Evolutionary conservation across 2,329 filamentous ascomycete species (phyloP), one percentile per base, ranked within the genome.

Genomic region (Paraphaeosphaeria minitans): DNA sequence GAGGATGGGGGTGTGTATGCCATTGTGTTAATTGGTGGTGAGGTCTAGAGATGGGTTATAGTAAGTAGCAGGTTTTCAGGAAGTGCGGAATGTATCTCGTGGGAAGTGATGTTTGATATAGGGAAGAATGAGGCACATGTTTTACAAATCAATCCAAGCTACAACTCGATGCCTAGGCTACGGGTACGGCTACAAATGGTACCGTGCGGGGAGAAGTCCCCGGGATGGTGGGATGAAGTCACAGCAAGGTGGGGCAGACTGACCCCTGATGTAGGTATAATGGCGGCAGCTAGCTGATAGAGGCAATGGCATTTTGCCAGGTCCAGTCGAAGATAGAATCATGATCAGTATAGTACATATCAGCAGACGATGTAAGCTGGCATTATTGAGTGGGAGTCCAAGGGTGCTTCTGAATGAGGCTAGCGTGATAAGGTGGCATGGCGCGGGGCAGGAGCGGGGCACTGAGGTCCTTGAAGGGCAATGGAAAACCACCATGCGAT

Each of bases 1-100:
- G 67, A 68, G 53, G 46, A 62, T 37, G 73, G 73, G 10, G 65
- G 69, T 56, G 71, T 69, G 67, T 75, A 75, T 10, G 71, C 60
- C 72, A 75, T 75, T 51, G n/a, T 63, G 57, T 39, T n/a, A 16
- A 1, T 19, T 39, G 8, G 35, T 16, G 41, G 22, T 21, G 41
- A 22, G 10, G 10, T 12, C 4, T 5, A 8, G 29, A 8, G 10
- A 31, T 12, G 29, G n/a, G n/a, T n/a, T n/a, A n/a, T n/a, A n/a
- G n/a, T n/a, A n/a, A n/a, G n/a, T n/a, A n/a, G n/a, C n/a, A n/a
- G n/a, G n/a, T 9, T 2, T 31, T 31, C 29, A 10, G 29, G 10
- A 31, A 10, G 29, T 12, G 4, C 29, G 29, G 29, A 31, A 31
- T 2, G 2, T 10, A 12, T 31, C n/a, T 21, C 10, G 19, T 7